Evolutionary conservation across 2,329 filamentous ascomycete species (phyloP), one percentile per base, ranked within the genome.

Genomic region (Fusarium aywerte): DNA sequence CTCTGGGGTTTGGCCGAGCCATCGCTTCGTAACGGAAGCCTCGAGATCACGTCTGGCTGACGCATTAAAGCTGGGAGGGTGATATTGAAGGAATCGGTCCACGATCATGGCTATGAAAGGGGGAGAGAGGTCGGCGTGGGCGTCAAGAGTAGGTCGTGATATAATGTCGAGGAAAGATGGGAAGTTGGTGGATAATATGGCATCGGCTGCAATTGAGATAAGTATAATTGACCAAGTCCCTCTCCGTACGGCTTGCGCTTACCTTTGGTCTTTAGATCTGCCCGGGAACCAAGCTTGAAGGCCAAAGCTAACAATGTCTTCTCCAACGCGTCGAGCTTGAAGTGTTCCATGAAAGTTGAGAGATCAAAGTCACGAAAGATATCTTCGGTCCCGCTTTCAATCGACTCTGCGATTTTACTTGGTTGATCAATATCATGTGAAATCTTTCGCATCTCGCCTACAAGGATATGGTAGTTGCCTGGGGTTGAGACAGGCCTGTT

Each of bases 311-410:
- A 85, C 64, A 96, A 87, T 38, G 92, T 92, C 83, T 97, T 97
- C 74, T 93, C 89, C 44, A 97, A 79, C 11, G 93, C 89, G 80
- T 97, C 94, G 53, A 97, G 85, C 76, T 94, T 93, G 83, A 99
- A 99, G 78, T 98, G 94, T 67, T 97, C 92, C 84, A 98, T 90
- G 76, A 99, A 98, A 3, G 91, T 92, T 4, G 92, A 91, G n/a
- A 99, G 86, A 76, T 99, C 95, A 74, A 99, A 97, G 76, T 98
- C 95, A 58, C 93, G 91, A 78, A 97, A 97, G 62, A 97, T 88
- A 72, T 99, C 95, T 73, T 96, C 93, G 70, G 96, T 95, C 20
- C 89, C 92, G 3, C 89, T 90, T 78, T 97, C 94, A 76, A 99
- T 91, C 20, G 94, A 92, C 77, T 98, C 94, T 62, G 95, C 94